phyloP scores from a whole-genome alignment of 2,329 filamentous ascomycete species.

The Colletotrichum acutatum region DNA sequence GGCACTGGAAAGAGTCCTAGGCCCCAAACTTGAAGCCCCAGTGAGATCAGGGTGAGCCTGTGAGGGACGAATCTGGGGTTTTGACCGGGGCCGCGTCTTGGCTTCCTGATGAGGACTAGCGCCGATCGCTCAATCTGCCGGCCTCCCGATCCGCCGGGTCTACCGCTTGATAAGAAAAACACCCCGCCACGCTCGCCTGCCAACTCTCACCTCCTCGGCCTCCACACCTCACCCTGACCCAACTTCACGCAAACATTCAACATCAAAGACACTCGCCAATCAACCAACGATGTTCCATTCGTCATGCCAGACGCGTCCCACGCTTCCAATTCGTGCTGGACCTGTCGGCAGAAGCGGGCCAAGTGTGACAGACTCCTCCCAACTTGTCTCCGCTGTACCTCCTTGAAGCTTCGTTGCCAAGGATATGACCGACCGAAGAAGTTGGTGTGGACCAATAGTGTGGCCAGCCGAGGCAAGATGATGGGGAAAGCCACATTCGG shows the following conservation, averaged over 20 bases:
- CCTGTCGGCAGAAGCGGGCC: conserved; percentile 29
- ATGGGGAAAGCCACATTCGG: conserved; percentile 16
- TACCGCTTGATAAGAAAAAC: neutral
- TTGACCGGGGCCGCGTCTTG: conserved; percentile 30
- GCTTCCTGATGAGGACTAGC: conserved; percentile 20
- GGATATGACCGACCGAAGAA: conserved; percentile 25
- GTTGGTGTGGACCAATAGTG: conserved; percentile 27
- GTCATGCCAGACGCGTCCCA: conserved; percentile 23
- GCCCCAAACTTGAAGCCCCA: neutral
- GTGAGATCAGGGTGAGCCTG: neutral
- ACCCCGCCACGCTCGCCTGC: conserved; percentile 7
- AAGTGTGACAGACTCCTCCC: conserved; percentile 30
- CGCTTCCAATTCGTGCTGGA: conserved; percentile 29
- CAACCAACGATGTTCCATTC: conserved; percentile 12
- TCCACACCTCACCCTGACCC: neutral
- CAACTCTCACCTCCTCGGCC: neutral
- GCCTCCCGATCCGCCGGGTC: neutral
- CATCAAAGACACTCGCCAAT: neutral
- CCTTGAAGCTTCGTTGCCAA: conserved; percentile 27
- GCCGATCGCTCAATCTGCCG: neutral
- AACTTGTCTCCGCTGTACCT: conserved; percentile 21
- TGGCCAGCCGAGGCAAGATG: conserved; percentile 26
- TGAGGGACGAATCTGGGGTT: conserved; percentile 15
- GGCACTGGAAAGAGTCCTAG: too few relatives aligned
- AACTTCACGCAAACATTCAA: neutral